Evolutionary conservation across 1,284 basidiomycete genomes (phyloP).

Genomic region (Leucoagaricus sp.): DNA sequence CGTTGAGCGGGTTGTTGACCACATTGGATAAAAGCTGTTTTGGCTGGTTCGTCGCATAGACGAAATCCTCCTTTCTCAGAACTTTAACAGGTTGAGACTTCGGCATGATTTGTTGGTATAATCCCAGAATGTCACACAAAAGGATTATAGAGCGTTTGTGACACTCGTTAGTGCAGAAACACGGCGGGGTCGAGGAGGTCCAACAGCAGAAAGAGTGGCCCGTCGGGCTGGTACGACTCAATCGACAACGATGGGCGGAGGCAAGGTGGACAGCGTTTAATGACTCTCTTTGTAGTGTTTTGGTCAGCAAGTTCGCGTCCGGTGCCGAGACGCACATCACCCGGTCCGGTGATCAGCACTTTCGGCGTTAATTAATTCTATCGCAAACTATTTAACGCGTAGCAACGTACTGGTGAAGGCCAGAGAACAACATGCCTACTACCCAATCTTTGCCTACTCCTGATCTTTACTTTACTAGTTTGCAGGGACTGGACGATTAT

Average conservation of each 20-base stretch:
- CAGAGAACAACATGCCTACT: constrained; percentile 7
- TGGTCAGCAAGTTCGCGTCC: background rate
- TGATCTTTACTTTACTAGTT: constrained; percentile 30
- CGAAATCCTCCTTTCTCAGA: constrained; percentile 4
- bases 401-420: background rate
- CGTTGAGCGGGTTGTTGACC: background rate
- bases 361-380: background rate
- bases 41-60: background rate
- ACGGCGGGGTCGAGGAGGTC: background rate
- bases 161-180: background rate
- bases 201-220: background rate
- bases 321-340: background rate
- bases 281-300: background rate
- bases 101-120: constrained; percentile 2
- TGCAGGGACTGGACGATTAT: constrained; percentile 30
- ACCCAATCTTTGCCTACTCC: constrained; percentile 16
- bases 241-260: background rate
- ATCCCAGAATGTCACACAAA: background rate
- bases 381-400: background rate
- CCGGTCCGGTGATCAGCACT: background rate
- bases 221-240: background rate
- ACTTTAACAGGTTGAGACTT: background rate
- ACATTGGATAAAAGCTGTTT: background rate
- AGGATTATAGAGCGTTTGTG: background rate
- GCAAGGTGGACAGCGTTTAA: background rate